These are phyloP conservation scores for Fusarium nygamai DNA, from an alignment of 2,329 filamentous ascomycete species.

Conservation along the genomic window DNA sequence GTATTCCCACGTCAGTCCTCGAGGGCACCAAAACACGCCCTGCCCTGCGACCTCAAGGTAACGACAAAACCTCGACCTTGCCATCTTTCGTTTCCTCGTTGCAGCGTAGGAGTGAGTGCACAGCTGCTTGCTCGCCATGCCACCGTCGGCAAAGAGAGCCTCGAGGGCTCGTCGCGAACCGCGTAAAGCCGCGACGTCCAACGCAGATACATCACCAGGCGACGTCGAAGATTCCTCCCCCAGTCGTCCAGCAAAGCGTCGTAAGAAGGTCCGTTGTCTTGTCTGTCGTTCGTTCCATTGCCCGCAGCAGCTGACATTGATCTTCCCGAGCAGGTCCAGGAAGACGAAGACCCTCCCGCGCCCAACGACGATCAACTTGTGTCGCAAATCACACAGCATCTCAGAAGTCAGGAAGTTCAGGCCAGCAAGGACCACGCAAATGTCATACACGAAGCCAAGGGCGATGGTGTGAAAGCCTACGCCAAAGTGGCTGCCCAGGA, in stretches of 20 bases:
- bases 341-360: constrained; percentile 51
- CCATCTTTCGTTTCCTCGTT: constrained; percentile 2
- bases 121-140: constrained; percentile 43
- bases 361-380: constrained; percentile 67
- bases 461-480: constrained; percentile 75
- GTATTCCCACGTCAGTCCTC: constrained; percentile 14
- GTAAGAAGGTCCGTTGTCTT: constrained; percentile 63
- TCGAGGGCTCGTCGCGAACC: constrained; percentile 52
- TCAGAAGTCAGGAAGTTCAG: constrained; percentile 62
- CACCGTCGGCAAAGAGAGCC: constrained; percentile 51
- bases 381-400: constrained; percentile 63
- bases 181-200: constrained; percentile 50
- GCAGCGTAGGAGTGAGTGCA: not conserved
- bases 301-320: constrained; percentile 25
- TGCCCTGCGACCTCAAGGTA: constrained; percentile 1
- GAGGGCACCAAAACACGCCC: constrained; percentile 12
- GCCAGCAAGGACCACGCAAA: constrained; percentile 72
- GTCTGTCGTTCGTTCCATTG: not conserved
- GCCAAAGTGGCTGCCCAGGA: constrained; percentile 84
- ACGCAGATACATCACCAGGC: constrained; percentile 45
- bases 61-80: not conserved
- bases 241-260: constrained; percentile 70
- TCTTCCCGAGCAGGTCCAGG: constrained; percentile 47
- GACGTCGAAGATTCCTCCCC: constrained; percentile 66
- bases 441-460: constrained; percentile 68